A percentile compares a stretch with the other conserved stretches of the same genome.
Evolutionary conservation across 1,139 yeast species (phyloP).

Genomic region (Petasospora rhodanensis): DNA sequence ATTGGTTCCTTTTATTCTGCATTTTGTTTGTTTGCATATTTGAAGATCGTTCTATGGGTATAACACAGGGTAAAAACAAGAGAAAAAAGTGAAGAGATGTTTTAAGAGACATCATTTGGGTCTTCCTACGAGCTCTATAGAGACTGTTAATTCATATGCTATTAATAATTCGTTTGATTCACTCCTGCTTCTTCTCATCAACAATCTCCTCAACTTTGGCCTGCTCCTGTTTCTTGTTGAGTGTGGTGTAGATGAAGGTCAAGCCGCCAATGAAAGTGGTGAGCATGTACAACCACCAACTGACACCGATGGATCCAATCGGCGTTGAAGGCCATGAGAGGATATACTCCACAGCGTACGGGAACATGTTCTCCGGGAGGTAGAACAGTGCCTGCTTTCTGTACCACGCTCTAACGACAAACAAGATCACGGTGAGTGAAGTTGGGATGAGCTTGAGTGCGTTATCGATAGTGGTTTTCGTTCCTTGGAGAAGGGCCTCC

Average conservation of each 20-base stretch:
- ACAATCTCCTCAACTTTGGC: conserved; percentile 3
- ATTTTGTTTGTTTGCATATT: too few relatives aligned
- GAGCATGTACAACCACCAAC: conserved; percentile 17
- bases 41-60: too few relatives aligned
- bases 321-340: conserved; percentile 38
- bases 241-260: conserved; percentile 8
- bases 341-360: conserved; percentile 50
- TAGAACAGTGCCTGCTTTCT: conserved; percentile 57
- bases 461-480: conserved; percentile 32
- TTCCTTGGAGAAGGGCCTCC: conserved; percentile 17
- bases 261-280: conserved; percentile 11
- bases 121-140: too few relatives aligned
- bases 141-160: too few relatives aligned
- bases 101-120: too few relatives aligned
- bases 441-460: conserved; percentile 21
- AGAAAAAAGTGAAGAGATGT: too few relatives aligned
- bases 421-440: conserved; percentile 3
- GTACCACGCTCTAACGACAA: conserved; percentile 46
- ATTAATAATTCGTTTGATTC: too few relatives aligned
- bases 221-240: conserved; percentile 4
- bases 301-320: conserved; percentile 13
- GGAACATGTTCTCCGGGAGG: conserved; percentile 56
- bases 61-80: too few relatives aligned
- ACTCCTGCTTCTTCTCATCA: too few relatives aligned
- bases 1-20: too few relatives aligned